Conservation (phyloP, 306 rosid species). For the Psophocarpus tetragonolobus region DNA sequence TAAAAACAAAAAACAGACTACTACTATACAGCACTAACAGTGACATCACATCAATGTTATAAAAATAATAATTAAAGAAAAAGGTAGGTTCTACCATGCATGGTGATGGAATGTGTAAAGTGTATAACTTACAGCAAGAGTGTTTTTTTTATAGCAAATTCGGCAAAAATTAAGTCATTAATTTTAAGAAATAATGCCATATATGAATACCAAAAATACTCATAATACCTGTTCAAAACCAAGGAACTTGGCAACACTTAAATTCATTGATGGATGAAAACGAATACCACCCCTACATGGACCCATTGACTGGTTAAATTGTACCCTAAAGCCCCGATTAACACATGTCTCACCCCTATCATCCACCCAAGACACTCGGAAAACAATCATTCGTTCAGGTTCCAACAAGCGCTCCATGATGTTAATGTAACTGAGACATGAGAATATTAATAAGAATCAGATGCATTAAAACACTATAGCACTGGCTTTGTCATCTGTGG, state of each 20-base stretch:
- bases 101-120: neutral
- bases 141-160: neutral
- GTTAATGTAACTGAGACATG: conserved; percentile 79
- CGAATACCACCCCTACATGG: conserved; percentile 97
- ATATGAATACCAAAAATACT: conserved; percentile 23
- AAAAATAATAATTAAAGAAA: neutral
- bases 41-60: neutral
- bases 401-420: conserved; percentile 97
- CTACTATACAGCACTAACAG: neutral
- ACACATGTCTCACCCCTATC: conserved; percentile 92
- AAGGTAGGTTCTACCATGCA: neutral
- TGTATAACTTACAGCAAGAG: neutral
- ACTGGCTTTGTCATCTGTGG: neutral
- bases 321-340: conserved; percentile 88
- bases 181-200: neutral
- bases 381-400: conserved; percentile 89
- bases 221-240: conserved; percentile 89
- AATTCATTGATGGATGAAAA: conserved; percentile 87
- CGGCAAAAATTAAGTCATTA: neutral
- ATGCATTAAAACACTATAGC: conserved; percentile 19
- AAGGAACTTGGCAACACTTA: conserved; percentile 89
- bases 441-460: conserved; percentile 17
- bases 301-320: conserved; percentile 94
- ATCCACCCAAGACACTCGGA: conserved; percentile 96
- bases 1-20: neutral